Base-by-base conservation (phyloP, 169 alveolate genomes). In the Eimeria mitis region DNA sequence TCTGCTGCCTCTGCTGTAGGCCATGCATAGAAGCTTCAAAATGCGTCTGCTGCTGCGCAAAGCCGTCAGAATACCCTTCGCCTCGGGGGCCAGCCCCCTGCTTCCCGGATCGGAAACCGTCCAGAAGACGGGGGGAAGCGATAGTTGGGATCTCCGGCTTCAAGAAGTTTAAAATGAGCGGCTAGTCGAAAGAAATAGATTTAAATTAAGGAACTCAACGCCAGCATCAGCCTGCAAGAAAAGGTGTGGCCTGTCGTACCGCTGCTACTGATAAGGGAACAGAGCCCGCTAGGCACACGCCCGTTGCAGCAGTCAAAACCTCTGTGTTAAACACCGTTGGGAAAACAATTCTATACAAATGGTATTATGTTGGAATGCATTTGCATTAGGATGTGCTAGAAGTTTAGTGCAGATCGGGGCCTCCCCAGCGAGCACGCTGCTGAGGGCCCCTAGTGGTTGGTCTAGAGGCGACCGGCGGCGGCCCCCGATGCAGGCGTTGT, bases 21-120 rank as follows among this genome's bases (percentile, higher is more conserved):
- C 16, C 52, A 40, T 40, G 54, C 31, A 73, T 6, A 73, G 54
- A 73, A 73, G 54, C 83, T 16, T 21, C 83, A 73, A 73, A 73
- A 21, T 73, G 83, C 34, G n/a, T 40, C 54, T 73, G 54, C 40
- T 73, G 16, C 4, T 16, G 56, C 21, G 34, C 83, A 73, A 73
- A 73, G 83, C 54, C 54, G 83, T 42, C 83, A 73, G 54, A 73
- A 73, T 54, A 73, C 83, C 37, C 56, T 40, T 40, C 56, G 28
- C 56, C 83, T 42, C 83, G 19, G 49, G n/a, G 56, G n/a, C 83
- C 83, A 73, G 83, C 83, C 83, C 83, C 83, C 34, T 73, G 83
- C 83, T 73, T 73, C 83, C 54, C 34, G 83, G 83, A 73, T 73
- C 83, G 83, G 83, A 73, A 40, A 40, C 54, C 23, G 52, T 19